These are phyloP conservation scores for Wickerhamiella parazyma DNA, from an alignment of 805 yeast species.

Conservation along the genomic window DNA sequence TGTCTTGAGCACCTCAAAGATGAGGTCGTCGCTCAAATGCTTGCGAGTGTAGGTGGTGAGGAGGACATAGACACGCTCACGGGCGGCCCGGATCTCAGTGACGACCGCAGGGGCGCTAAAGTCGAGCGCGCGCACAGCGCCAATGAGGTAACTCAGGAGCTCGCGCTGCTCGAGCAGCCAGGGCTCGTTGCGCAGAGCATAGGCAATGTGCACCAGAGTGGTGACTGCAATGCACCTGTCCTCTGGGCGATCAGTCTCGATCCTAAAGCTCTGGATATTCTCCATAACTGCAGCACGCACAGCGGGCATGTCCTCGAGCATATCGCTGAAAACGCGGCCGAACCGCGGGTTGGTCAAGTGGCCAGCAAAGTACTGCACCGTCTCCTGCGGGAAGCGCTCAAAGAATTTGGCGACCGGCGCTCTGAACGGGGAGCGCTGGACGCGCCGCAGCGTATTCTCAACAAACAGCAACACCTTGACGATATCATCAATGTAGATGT, in stretches of 20 bases:
- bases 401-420: conserved; percentile 78
- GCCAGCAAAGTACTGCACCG: conserved; percentile 53
- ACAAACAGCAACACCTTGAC: conserved; percentile 60
- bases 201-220: conserved; percentile 43
- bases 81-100: neutral
- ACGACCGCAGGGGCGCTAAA: neutral
- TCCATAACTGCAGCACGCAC: conserved; percentile 44
- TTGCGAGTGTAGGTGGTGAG: neutral
- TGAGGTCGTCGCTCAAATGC: neutral
- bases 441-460: conserved; percentile 74
- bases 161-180: conserved; percentile 8
- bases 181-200: conserved; percentile 34
- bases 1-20: neutral
- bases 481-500: conserved; percentile 78
- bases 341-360: conserved; percentile 49
- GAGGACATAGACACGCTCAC: neutral
- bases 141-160: conserved; percentile 10
- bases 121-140: neutral
- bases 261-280: conserved; percentile 37
- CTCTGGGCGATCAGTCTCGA: conserved; percentile 39
- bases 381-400: conserved; percentile 66
- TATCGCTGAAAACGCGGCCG: conserved; percentile 55
- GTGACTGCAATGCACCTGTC: conserved; percentile 52
- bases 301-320: conserved; percentile 38
- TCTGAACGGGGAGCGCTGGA: conserved; percentile 79